phyloP scores from a whole-genome alignment of 148 eudicot genomes.

The Simmondsia chinensis region DNA sequence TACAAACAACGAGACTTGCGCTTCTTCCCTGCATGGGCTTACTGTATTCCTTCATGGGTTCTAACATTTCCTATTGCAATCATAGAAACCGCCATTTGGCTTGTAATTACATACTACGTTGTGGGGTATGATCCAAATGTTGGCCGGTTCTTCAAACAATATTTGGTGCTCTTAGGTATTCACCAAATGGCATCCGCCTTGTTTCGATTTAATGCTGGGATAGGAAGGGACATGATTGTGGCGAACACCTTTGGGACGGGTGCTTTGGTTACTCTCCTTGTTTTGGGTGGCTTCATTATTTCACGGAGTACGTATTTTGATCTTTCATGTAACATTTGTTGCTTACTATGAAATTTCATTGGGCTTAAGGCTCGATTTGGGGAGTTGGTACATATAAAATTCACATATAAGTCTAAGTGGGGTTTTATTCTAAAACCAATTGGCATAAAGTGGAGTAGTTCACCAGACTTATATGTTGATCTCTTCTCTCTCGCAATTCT shows the following conservation, averaged over 20 bases:
- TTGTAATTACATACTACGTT: conserved; percentile 50
- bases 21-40: conserved; percentile 86
- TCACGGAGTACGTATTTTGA: conserved; percentile 38
- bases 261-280: conserved; percentile 45
- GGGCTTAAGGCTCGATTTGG: no score
- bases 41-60: conserved; percentile 60
- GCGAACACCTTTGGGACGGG: conserved; percentile 81
- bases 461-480: no score
- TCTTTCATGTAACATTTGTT: no score
- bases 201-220: conserved; percentile 53
- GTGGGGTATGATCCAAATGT: conserved; percentile 65
- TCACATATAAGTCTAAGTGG: no score
- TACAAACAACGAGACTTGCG: conserved; percentile 78
- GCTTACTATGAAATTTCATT: no score
- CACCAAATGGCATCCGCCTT: conserved; percentile 73
- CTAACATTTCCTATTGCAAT: conserved; percentile 66
- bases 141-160: conserved; percentile 57
- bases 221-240: conserved; percentile 70
- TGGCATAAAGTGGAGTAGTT: no score
- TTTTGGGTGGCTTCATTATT: conserved; percentile 69
- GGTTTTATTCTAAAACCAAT: no score
- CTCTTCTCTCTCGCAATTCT: no score
- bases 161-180: conserved; percentile 38
- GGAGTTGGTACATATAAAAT: no score
- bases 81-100: conserved; percentile 62